phyloP scores from a whole-genome alignment of 495 filamentous ascomycete genomes.

The Glonium stellatum region DNA sequence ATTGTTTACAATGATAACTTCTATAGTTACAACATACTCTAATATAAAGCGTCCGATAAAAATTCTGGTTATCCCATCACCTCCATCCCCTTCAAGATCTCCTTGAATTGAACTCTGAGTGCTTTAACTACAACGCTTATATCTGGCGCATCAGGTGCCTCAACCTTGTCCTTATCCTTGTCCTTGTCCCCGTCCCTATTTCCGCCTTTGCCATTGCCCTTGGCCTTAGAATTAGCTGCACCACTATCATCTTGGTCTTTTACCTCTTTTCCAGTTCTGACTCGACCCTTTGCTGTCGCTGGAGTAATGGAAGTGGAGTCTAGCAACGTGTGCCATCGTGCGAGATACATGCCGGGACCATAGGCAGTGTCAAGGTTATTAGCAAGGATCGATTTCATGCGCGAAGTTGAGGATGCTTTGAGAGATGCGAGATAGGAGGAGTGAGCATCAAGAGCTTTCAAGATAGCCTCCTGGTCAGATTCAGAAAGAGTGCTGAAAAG shows the following conservation, averaged over 20 bases:
- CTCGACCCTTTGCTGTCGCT: slow-evolving; percentile 35
- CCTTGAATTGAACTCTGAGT: background rate
- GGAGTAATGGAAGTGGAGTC: slow-evolving; percentile 55
- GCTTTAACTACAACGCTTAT: background rate
- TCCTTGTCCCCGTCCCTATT: background rate
- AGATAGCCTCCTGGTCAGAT: slow-evolving; percentile 33
- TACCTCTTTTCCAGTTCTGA: slow-evolving; percentile 47
- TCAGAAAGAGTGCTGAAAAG: slow-evolving; percentile 43
- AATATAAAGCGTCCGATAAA: too few relatives aligned
- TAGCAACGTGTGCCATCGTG: slow-evolving; percentile 56
- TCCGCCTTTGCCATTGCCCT: too few relatives aligned
- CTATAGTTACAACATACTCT: too few relatives aligned
- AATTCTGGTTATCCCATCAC: background rate
- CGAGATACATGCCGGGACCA: slow-evolving; percentile 58
- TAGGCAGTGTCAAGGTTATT: slow-evolving; percentile 23
- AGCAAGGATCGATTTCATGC: slow-evolving; percentile 38
- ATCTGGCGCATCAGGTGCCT: background rate
- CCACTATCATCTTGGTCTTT: slow-evolving; percentile 40
- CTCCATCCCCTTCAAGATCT: slow-evolving; percentile 4
- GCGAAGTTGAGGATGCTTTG: slow-evolving; percentile 40
- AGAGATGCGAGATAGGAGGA: slow-evolving; percentile 47
- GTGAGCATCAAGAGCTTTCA: slow-evolving; percentile 45
- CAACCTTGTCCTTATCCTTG: background rate
- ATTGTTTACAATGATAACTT: too few relatives aligned
- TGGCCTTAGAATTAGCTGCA: too few relatives aligned